Base-by-base conservation (phyloP, 495 filamentous ascomycete species). In the Durotheca rogersii region DNA sequence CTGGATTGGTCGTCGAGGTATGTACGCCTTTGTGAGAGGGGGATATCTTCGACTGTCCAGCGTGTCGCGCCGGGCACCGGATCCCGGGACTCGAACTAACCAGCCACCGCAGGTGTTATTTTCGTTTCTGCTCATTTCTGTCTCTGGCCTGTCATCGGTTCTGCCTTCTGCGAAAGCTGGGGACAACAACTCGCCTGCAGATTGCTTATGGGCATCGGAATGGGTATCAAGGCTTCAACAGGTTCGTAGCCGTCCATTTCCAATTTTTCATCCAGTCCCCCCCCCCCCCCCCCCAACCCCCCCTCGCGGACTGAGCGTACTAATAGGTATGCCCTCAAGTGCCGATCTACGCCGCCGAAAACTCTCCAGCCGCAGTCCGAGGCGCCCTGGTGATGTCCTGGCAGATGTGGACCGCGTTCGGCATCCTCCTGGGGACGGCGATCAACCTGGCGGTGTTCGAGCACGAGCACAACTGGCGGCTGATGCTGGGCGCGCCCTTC, bases 351-450 rank as follows among this genome's bases (percentile, higher is more conserved):
- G 82, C 86, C 2, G 88, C 87, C 2, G 89, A 94, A 58, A 89
- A 85, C 63, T 73, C 78, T 7, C 89, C 89, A 0, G 82, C 89
- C 11, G 64, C 72, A 15, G 85, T 94, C 42, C 78, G 89, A 55
- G 89, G 89, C 36, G 86, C 80, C 6, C 67, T 94, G n/a, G 85
- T 88, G 29, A 92, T 94, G 88, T 79, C 72, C 11, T 92, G 87
- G 88, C 88, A 94, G 56, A 72, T 90, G 65, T 90, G 87, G 87
- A 89, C 86, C 6, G 88, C 87, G 1, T 90, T 90, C 50, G 87
- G 87, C 30, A 89, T 89, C 56, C 80, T 89, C 56, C 68, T 88
- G 5, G 88, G 88, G 11, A 82, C 77, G 1, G 80, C 75, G 39
- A 80, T 87, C 29, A 90, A 92, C 55, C 69, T 94, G 17, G 81